Evolutionary conservation across 768 basidiomycete species (phyloP).

Genomic region (Leccinum imitatum): DNA sequence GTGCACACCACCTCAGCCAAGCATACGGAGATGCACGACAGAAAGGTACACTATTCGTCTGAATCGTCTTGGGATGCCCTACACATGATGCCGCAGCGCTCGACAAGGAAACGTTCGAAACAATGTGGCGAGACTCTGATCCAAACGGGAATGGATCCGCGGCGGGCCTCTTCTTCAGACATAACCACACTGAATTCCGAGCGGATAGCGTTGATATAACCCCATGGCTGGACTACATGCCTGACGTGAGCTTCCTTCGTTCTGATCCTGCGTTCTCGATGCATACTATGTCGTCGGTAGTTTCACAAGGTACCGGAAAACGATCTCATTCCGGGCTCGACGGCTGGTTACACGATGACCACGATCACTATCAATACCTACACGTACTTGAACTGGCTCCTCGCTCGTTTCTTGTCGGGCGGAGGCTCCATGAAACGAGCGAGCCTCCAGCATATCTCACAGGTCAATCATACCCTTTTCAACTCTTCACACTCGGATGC

Average conservation of each 20-base stretch:
- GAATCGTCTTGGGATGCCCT: background rate
- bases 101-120: slow-evolving; percentile 72
- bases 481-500: too few relatives aligned
- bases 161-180: slow-evolving; percentile 63
- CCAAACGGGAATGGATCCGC: slow-evolving; percentile 45
- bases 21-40: slow-evolving; percentile 51
- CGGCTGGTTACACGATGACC: slow-evolving; percentile 56
- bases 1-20: slow-evolving; percentile 74
- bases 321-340: slow-evolving; percentile 42
- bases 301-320: slow-evolving; percentile 38
- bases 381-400: slow-evolving; percentile 62
- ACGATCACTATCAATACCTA: slow-evolving; percentile 70
- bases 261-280: background rate
- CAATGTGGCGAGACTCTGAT: slow-evolving; percentile 70
- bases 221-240: slow-evolving; percentile 49
- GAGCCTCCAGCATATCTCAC: slow-evolving; percentile 64
- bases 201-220: slow-evolving; percentile 31
- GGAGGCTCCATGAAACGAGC: slow-evolving; percentile 66
- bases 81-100: slow-evolving; percentile 42
- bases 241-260: slow-evolving; percentile 39
- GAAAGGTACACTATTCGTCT: slow-evolving; percentile 43
- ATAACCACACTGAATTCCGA: slow-evolving; percentile 63
- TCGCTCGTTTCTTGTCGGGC: slow-evolving; percentile 50
- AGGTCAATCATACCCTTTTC: slow-evolving; percentile 35
- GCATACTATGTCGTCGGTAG: slow-evolving; percentile 13